phyloP scores from a whole-genome alignment of 306 rosid genomes.

The Sphenostylis stenocarpa region DNA sequence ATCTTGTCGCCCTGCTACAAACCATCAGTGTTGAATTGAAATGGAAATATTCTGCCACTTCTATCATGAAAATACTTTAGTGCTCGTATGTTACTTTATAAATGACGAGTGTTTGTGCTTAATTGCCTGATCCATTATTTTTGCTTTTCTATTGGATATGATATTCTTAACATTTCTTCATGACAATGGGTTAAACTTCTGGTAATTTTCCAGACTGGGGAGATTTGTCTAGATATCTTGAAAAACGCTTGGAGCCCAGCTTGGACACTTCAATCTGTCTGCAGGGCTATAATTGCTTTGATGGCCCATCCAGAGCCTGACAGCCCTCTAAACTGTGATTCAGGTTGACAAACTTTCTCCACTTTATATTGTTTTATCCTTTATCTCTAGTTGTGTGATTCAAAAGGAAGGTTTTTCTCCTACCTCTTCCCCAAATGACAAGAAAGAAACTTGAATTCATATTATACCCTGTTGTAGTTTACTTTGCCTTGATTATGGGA shows the following conservation, averaged over 20 bases:
- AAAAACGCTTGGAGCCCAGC: slow-evolving; percentile 99
- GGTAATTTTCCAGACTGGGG: slow-evolving; percentile 71
- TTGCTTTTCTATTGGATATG: slow-evolving; percentile 12
- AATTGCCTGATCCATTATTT: background rate
- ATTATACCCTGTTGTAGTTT: background rate
- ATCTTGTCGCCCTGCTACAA: background rate
- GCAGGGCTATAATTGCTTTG: slow-evolving; percentile 95
- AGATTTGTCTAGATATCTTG: slow-evolving; percentile 96
- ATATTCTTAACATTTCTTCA: slow-evolving; percentile 22
- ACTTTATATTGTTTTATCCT: background rate
- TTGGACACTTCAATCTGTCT: slow-evolving; percentile 98
- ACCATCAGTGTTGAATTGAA: background rate
- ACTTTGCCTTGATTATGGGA: slow-evolving; percentile 5
- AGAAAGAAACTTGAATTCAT: slow-evolving; percentile 13
- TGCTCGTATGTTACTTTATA: background rate
- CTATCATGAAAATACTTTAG: background rate
- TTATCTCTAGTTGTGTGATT: background rate
- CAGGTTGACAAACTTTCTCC: slow-evolving; percentile 51
- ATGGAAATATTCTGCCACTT: background rate
- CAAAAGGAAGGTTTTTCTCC: background rate
- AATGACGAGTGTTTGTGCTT: background rate
- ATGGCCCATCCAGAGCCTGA: slow-evolving; percentile 99
- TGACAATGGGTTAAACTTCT: background rate
- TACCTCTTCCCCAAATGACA: background rate
- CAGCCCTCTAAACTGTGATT: slow-evolving; percentile 97